A percentile compares a stretch with the other conserved stretches of the same genome.
Conservation (phyloP, 768 basidiomycete genomes). For the Trametes cingulata region DNA sequence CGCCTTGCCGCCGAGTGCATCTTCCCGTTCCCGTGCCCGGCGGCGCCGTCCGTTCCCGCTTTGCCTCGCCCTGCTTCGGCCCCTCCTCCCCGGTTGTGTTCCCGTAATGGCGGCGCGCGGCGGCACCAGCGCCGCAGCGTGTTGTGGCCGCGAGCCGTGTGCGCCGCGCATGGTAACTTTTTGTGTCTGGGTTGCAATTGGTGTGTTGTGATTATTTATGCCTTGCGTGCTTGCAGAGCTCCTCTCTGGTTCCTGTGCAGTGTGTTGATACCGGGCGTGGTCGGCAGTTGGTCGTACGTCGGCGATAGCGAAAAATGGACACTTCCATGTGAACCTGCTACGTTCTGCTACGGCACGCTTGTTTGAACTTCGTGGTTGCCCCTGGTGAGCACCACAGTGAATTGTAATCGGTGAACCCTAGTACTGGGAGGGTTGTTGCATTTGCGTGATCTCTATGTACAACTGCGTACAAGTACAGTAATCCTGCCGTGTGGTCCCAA, state of each 20-base stretch:
- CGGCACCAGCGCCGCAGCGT: slow-evolving; percentile 19
- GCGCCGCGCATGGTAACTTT: neutral
- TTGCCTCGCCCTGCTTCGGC: neutral
- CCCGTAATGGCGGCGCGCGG: slow-evolving; percentile 4
- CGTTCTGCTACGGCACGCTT: neutral
- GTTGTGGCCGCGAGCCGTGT: slow-evolving; percentile 19
- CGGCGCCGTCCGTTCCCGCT: neutral
- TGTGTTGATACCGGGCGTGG: slow-evolving; percentile 8
- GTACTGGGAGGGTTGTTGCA: neutral
- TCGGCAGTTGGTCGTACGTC: neutral
- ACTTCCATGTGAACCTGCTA: neutral
- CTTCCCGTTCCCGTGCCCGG: slow-evolving; percentile 3
- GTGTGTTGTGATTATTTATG: slow-evolving; percentile 25
- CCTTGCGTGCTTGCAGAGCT: neutral
- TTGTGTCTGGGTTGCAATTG: slow-evolving; percentile 11
- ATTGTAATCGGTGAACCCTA: no score
- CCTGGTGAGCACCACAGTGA: no score
- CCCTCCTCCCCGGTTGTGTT: neutral
- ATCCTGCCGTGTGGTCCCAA: neutral
- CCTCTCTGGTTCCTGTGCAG: slow-evolving; percentile 2
- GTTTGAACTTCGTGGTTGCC: neutral
- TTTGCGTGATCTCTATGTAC: neutral
- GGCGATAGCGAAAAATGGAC: slow-evolving; percentile 12
- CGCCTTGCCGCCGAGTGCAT: neutral
- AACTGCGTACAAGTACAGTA: neutral